Base-by-base conservation (phyloP, 1,284 basidiomycete genomes). In the Ganoderma leucocontextum region DNA sequence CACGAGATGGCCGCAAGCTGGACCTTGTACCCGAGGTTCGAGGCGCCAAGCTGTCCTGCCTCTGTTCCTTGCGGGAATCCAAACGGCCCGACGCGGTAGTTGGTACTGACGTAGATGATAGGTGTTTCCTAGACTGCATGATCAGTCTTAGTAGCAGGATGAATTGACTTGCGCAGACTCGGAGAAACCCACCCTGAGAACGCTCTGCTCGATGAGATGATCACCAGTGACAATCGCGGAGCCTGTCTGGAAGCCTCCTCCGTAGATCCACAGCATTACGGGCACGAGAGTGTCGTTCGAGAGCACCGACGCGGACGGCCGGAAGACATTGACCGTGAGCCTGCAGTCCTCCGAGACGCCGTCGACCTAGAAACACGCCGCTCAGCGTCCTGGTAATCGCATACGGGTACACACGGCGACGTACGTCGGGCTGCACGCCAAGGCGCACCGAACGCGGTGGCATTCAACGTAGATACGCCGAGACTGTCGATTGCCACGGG, bases 81-180 rank as follows among this genome's bases (percentile, higher is more conserved):
- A 15, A 87, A 78, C 5, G 84, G 83, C 0, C 84, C 85, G 2
- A 86, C 71, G 36, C 88, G 83, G 71, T 90, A 89, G 72, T 88
- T 87, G 73, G 88, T 53, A 64, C 82, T 85, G 47, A 89, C 87
- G 61, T 87, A 86, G n/a, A 90, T 80, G 39, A 89, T 72, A 19
- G 85, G 86, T 4, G 84, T 86, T 39, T 82, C 84, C 83, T 86
- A 19, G 57, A 25, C 17, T n/a, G 19, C 19, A 42, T 12, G n/a
- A 42, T 35, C 10, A 55, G 53, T 7, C 33, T 12, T 6, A 35
- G 9, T 17, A n/a, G n/a, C n/a, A n/a, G n/a, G 19, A n/a, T 5
- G 12, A 35, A 19, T 63, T 22, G 19, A 64, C 25, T 29, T 42
- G 9, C 9, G n/a, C n/a, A n/a, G n/a, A n/a, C n/a, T n/a, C n/a